Evolutionary conservation across 176 grass and related monocot genomes (phyloP).

Genomic region (Metroxylon sagu): DNA sequence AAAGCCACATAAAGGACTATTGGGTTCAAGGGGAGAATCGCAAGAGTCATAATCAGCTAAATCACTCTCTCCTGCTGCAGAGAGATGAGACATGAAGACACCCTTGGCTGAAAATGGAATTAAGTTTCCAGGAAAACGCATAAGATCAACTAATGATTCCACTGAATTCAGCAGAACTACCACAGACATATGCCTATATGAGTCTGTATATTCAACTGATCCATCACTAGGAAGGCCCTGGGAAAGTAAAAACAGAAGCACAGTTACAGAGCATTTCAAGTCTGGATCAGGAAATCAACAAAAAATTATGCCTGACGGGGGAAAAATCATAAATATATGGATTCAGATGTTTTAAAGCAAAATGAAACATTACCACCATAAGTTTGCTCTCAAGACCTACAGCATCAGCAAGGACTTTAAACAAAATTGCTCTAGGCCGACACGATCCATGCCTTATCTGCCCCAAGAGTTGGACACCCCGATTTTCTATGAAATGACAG

Average conservation of each 20-base stretch:
- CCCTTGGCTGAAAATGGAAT: constrained; percentile 84
- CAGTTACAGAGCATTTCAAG: background rate
- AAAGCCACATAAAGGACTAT: constrained; percentile 66
- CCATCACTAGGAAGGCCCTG: constrained; percentile 86
- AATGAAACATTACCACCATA: constrained; percentile 47
- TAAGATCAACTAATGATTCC: constrained; percentile 87
- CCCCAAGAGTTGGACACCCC: constrained; percentile 73
- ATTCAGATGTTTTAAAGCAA: no score
- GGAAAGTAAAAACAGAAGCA: constrained; percentile 17
- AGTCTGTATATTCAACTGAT: constrained; percentile 61
- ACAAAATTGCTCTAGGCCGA: constrained; percentile 79
- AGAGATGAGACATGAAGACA: constrained; percentile 73
- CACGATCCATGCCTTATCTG: constrained; percentile 98
- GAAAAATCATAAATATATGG: no score
- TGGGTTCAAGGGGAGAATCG: constrained; percentile 95
- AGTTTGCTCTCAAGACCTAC: constrained; percentile 88
- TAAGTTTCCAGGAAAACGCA: constrained; percentile 92
- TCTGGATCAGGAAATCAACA: background rate
- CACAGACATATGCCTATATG: constrained; percentile 85
- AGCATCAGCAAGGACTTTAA: constrained; percentile 92
- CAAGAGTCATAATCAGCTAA: constrained; percentile 94
- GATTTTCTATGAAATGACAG: constrained; percentile 69
- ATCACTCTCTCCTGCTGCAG: constrained; percentile 79
- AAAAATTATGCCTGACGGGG: background rate
- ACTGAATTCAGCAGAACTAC: constrained; percentile 55